Base-by-base conservation (phyloP, 2,329 filamentous ascomycete species). In the Zymoseptoria passerinii region DNA sequence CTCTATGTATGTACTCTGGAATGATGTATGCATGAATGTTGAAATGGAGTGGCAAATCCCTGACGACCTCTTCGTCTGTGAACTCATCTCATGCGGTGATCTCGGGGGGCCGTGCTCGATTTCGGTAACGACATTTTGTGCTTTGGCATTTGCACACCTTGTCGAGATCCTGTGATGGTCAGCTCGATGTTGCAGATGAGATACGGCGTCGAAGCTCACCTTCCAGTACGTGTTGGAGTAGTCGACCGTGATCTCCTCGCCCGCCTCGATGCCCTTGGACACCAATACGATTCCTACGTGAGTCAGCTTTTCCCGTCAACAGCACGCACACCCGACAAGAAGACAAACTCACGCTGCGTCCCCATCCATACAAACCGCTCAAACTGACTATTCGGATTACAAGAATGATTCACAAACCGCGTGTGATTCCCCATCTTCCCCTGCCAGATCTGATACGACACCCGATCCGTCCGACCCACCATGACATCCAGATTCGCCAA, bases 171-270 rank as follows among this genome's bases (percentile, higher is more conserved):
- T 63, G 54, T 20, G 44, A 20, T 13, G 3, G 19, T 20, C 23
- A 27, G 49, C 10, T 20, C 5, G n/a, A 3, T n/a, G 28, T 23
- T 52, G 19, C 23, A 28, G 4, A n/a, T 9, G 4, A 52, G 8
- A 28, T 28, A 55, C 10, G 16, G 44, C 13, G 51, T 58, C 13
- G 8, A 58, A 50, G 55, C 64, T 52, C 19, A 65, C 66, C 59
- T 75, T 74, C 81, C 81, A 83, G 64, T 84, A 84, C 58, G 77
- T 77, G 65, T 81, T 77, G 10, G 80, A 81, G 64, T 84, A 83
- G 61, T 84, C 81, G 5, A 83, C 79, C 9, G 81, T 83, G 54
- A 84, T 75, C 67, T 84, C 81, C 6, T 72, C 71, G 0, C 79
- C 50, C 3, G 80, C 77, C 35, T 77, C 72, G 13, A 83, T 76